phyloP scores from a whole-genome alignment of 768 basidiomycete genomes.

The Boletus barrowsii region DNA sequence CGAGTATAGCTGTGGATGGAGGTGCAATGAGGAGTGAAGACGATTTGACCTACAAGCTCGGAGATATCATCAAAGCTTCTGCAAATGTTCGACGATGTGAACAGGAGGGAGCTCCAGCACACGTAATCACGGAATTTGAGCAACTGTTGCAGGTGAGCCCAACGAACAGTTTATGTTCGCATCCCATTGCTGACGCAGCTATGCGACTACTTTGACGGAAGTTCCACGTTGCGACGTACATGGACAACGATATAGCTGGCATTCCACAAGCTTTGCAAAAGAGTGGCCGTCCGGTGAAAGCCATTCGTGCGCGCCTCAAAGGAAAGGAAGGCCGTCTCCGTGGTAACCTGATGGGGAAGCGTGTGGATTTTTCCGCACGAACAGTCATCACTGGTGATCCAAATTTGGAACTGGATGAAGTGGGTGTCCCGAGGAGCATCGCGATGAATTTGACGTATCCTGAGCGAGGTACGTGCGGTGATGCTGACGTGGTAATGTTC shows the following conservation, averaged over 20 bases:
- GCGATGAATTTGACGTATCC: slow-evolving; percentile 98
- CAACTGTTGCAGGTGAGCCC: slow-evolving; percentile 85
- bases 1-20: slow-evolving; percentile 95
- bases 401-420: slow-evolving; percentile 92
- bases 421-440: slow-evolving; percentile 92
- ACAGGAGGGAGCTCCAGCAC: slow-evolving; percentile 94
- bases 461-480: slow-evolving; percentile 69
- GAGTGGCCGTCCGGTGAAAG: slow-evolving; percentile 95
- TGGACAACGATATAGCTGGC: slow-evolving; percentile 99
- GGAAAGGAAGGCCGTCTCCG: slow-evolving; percentile 98
- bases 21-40: slow-evolving; percentile 97
- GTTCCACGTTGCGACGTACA: slow-evolving; percentile 99
- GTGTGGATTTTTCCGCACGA: slow-evolving; percentile 98
- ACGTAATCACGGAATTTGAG: slow-evolving; percentile 94
- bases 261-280: slow-evolving; percentile 97
- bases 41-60: slow-evolving; percentile 96
- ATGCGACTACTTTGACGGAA: slow-evolving; percentile 28
- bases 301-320: slow-evolving; percentile 96
- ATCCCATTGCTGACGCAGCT: background rate
- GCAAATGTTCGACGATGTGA: slow-evolving; percentile 89
- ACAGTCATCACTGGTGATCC: slow-evolving; percentile 99
- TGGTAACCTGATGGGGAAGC: slow-evolving; percentile 99
- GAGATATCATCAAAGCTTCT: slow-evolving; percentile 94
- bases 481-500: background rate
- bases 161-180: background rate